phyloP scores from a whole-genome alignment of 768 basidiomycete species.

The Omphalotus guepiniiformis region DNA sequence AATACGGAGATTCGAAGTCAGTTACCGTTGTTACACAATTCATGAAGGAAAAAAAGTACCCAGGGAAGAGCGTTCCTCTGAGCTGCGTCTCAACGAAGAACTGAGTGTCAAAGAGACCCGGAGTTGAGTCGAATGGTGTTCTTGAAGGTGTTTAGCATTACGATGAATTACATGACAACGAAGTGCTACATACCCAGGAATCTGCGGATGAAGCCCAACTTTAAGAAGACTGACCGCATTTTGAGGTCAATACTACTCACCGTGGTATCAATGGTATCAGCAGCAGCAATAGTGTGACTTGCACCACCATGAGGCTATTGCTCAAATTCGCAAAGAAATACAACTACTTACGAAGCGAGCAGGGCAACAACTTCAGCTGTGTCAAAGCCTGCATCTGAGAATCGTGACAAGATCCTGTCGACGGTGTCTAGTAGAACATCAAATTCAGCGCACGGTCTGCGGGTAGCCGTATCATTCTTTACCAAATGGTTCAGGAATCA shows the following conservation, averaged over 20 bases:
- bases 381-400: constrained; percentile 10
- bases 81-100: constrained; percentile 43
- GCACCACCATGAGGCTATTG: background rate
- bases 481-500: constrained; percentile 28
- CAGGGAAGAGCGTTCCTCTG: constrained; percentile 38
- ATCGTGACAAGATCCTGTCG: constrained; percentile 9
- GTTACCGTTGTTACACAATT: background rate
- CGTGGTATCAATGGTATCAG: constrained; percentile 10
- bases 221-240: background rate
- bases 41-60: constrained; percentile 17
- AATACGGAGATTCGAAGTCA: background rate
- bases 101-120: constrained; percentile 38
- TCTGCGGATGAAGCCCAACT: background rate
- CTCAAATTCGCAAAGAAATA: background rate
- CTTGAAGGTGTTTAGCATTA: too few relatives aligned
- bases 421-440: constrained; percentile 2
- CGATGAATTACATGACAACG: too few relatives aligned
- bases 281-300: constrained; percentile 13
- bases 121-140: constrained; percentile 42
- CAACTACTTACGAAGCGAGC: constrained; percentile 7
- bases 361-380: constrained; percentile 12
- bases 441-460: background rate
- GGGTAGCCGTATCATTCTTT: background rate
- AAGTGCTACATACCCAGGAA: too few relatives aligned
- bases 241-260: background rate